Evolutionary conservation across 164 flowering plant genomes (phyloP).

Genomic region (Echeveria elegans): DNA sequence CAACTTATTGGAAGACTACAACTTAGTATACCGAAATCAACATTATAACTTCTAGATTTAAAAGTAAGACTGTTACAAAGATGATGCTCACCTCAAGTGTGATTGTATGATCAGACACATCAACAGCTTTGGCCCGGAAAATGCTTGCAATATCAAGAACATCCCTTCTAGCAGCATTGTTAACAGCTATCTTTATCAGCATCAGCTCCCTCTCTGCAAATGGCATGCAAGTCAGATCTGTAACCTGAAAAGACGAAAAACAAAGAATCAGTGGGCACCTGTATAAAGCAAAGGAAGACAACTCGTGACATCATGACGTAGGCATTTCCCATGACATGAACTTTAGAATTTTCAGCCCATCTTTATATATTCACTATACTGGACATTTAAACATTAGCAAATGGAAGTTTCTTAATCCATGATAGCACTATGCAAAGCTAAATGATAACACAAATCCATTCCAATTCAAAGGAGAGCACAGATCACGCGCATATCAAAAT

Average conservation of each 20-base stretch:
- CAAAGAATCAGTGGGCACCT: not conserved
- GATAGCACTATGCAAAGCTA: not conserved
- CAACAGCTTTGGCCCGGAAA: slow-evolving; percentile 71
- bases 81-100: slow-evolving; percentile 45
- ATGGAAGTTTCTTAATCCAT: not conserved
- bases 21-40: too few species aligned
- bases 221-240: slow-evolving; percentile 51
- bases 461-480: too few species aligned
- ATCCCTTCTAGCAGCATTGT: slow-evolving; percentile 54
- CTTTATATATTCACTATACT: not conserved
- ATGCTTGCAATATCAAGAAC: slow-evolving; percentile 71
- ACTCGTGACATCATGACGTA: not conserved
- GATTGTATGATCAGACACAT: slow-evolving; percentile 68
- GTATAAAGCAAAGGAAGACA: not conserved
- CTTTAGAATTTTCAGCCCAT: not conserved
- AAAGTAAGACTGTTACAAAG: not conserved
- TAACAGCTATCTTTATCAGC: slow-evolving; percentile 67
- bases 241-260: slow-evolving; percentile 31
- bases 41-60: not conserved
- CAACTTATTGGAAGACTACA: not conserved
- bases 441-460: too few species aligned
- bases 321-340: not conserved
- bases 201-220: slow-evolving; percentile 73
- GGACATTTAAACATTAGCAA: not conserved
- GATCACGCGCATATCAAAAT: not conserved